Evolutionary conservation across 1,284 basidiomycete species (phyloP), one percentile per base, ranked within the genome.

Genomic region (Quambalaria eucalypti): DNA sequence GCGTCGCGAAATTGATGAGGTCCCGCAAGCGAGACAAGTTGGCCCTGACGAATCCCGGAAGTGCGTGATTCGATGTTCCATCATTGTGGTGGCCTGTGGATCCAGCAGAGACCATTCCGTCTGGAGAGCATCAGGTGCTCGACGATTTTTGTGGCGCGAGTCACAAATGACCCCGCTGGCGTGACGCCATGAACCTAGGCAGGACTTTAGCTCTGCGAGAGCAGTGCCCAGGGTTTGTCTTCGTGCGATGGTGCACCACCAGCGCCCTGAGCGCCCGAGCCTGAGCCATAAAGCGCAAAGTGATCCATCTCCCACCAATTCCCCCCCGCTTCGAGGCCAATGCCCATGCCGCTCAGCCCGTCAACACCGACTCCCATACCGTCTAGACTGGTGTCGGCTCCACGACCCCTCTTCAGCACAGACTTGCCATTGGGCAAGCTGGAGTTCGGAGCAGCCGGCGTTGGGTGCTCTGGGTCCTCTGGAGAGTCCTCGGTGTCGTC

Each of bases 251-350:
- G n/a, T n/a, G n/a, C n/a, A n/a, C n/a, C n/a, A n/a, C n/a, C n/a
- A n/a, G n/a, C n/a, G n/a, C n/a, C n/a, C n/a, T n/a, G n/a, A n/a
- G n/a, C n/a, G n/a, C n/a, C n/a, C n/a, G n/a, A n/a, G n/a, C n/a
- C n/a, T n/a, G n/a, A n/a, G n/a, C n/a, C 36, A 10, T 39, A 39
- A 12, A 39, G 36, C 5, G 36, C 16, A 49, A 64, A 64, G 54
- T 64, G 62, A 46, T 64, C 62, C 55, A 61, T 23, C 28, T 64
- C 62, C 62, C 62, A 64, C 62, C 62, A 64, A 12, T 64, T 60
- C 31, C 61, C 60, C 49, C 60, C 57, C 19, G 57, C 55, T 53
- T 56, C 62, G 36, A 55, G 55, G 52, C 52, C 52, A 52, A 55
- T 57, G 31, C n/a, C 57, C 55, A 55, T 57, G 50, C 57, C 60